These are phyloP conservation scores for Kalanchoe fedtschenkoi DNA, from an alignment of 164 flowering plant species.

Conservation along the genomic window DNA sequence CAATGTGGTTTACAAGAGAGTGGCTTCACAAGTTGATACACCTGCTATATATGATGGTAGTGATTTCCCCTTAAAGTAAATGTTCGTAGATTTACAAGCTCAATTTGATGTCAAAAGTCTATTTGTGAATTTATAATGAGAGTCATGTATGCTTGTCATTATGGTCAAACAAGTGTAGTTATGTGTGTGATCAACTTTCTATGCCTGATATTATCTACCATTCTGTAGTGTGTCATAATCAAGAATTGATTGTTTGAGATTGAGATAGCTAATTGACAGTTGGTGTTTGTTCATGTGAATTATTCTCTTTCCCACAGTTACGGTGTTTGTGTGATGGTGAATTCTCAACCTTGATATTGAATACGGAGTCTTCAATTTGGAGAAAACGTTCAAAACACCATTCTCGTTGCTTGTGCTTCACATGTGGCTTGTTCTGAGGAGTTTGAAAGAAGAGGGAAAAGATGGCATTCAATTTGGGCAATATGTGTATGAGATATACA, in stretches of 20 bases:
- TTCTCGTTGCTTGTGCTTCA: slow-evolving; percentile 86
- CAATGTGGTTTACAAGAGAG: slow-evolving; percentile 67
- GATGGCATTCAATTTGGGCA: slow-evolving; percentile 95
- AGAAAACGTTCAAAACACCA: slow-evolving; percentile 82
- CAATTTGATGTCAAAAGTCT: background rate
- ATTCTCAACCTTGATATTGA: background rate
- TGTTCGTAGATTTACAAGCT: background rate
- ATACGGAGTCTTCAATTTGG: slow-evolving; percentile 81
- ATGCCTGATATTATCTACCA: background rate
- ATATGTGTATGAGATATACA: slow-evolving; percentile 80
- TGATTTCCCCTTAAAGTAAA: background rate
- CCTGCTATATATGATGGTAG: slow-evolving; percentile 78
- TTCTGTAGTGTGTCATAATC: background rate
- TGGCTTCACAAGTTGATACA: slow-evolving; percentile 69
- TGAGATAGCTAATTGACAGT: background rate
- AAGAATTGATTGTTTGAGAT: background rate
- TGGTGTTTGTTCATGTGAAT: background rate
- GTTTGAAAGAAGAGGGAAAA: slow-evolving; percentile 86
- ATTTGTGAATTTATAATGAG: background rate
- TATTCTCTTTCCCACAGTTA: background rate
- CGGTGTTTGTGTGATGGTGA: background rate
- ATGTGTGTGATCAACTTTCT: background rate
- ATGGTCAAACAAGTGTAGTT: background rate
- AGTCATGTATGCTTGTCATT: background rate
- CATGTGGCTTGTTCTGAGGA: slow-evolving; percentile 92